Evolutionary conservation across 129 eudicot species (phyloP).

Genomic region (Tagetes patula): DNA sequence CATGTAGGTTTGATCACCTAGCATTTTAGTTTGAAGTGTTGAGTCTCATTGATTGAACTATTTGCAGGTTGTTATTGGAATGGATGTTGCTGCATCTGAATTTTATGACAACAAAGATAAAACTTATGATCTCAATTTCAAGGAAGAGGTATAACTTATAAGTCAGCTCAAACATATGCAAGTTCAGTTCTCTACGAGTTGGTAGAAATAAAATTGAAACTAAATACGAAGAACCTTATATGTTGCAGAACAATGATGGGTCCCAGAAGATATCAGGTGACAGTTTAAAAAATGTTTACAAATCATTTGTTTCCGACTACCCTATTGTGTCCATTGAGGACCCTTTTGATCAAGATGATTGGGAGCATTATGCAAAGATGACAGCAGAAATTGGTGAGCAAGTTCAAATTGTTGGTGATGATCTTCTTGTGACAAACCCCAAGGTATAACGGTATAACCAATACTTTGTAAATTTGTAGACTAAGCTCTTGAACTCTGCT

Average conservation of each 20-base stretch:
- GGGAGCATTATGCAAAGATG: conserved; percentile 53
- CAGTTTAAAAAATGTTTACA: conserved; percentile 46
- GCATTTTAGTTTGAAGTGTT: not conserved
- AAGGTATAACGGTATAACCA: conserved; percentile 37
- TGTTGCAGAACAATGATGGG: conserved; percentile 45
- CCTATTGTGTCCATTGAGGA: conserved; percentile 48
- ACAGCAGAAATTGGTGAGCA: conserved; percentile 42
- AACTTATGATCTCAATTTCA: conserved; percentile 54
- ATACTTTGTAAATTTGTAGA: not conserved
- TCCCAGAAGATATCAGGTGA: conserved; percentile 47
- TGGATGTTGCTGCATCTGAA: conserved; percentile 67
- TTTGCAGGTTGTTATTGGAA: conserved; percentile 59
- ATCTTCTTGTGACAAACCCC: conserved; percentile 50
- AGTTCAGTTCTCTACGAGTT: not conserved
- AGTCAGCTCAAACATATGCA: not conserved
- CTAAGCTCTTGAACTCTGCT: not conserved
- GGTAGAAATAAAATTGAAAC: not conserved
- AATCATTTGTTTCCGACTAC: conserved; percentile 40
- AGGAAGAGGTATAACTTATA: conserved; percentile 46
- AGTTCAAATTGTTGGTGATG: conserved; percentile 52
- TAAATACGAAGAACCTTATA: not conserved
- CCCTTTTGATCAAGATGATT: conserved; percentile 50
- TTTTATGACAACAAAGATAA: conserved; percentile 48
- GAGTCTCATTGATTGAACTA: not conserved
- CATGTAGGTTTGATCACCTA: too few relatives aligned